phyloP scores from a whole-genome alignment of 2,329 filamentous ascomycete species.

The Exutisphaerella laricina region DNA sequence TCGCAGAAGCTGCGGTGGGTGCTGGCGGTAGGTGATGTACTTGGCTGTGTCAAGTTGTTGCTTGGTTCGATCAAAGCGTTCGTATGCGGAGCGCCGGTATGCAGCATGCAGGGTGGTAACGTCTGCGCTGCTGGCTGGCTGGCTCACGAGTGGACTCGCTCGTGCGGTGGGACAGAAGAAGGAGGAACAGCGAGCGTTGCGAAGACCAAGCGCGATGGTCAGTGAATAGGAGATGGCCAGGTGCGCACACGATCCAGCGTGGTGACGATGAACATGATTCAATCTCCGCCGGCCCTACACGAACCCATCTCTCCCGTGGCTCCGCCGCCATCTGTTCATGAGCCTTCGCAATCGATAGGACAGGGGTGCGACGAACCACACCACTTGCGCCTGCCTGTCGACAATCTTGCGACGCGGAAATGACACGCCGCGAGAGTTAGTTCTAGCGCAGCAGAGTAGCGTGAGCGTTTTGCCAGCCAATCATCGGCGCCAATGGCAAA shows the following conservation, averaged over 20 bases:
- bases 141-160: constrained; percentile 1
- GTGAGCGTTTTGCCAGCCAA: background rate
- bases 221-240: no score
- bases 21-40: constrained; percentile 22
- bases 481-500: background rate
- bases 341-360: constrained; percentile 10
- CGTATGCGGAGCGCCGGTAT: constrained; percentile 9
- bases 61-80: constrained; percentile 10
- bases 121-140: no score
- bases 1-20: constrained; percentile 5
- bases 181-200: no score
- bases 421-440: background rate
- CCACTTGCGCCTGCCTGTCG: background rate
- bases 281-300: background rate
- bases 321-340: constrained; percentile 5
- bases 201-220: no score
- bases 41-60: constrained; percentile 20
- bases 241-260: no score
- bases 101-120: constrained; percentile 14
- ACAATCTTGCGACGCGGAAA: background rate
- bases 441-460: background rate
- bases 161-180: no score
- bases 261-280: background rate
- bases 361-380: constrained; percentile 5
- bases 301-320: constrained; percentile 1